Base-by-base conservation (phyloP, 208 protist genomes). In the Strigomonas culicis region DNA sequence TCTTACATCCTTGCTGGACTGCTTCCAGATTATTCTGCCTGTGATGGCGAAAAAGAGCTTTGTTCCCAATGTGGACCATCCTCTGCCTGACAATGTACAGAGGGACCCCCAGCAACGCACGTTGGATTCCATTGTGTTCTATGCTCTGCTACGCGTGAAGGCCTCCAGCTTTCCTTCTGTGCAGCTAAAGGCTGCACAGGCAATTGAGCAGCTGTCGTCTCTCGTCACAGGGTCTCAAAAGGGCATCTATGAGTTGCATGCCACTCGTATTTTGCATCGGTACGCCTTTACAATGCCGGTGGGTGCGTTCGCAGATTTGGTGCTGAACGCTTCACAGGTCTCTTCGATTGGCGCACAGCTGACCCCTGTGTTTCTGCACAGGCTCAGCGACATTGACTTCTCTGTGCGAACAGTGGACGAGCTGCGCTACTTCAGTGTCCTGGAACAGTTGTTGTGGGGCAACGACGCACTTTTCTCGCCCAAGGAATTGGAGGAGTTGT, bases 71-170 rank as follows among this genome's bases (percentile, higher is more conserved):
- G 67, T 75, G 19, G 44, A 41, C 34, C 71, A 80, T 30, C 90
- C 86, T 7, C 71, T 92, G 4, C 90, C 90, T 1, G 51, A 55
- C 30, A 71, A 83, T 36, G 67, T 93, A 13, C 55, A 47, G 19
- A 56, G 68, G 13, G 80, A 93, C 60, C 22, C 74, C 11, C 74
- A 78, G 62, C 83, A 86, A 52, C 75, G 84, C 28, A 93, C 86
- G 3, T 59, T 95, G 17, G 86, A 95, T 66, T 95, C 86, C 11
- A 83, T 93, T 25, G 30, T 90, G 30, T 80, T 93, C 55, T 92
- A 93, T 63, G 74, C 84, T 4, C 63, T 92, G 17, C 72, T 95
- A 47, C 74, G 82, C 53, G 63, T 92, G 24, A 80, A 80, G 59
- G 65, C 66, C 17, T 72, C 68, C 46, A 65, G 71, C 1, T 86